Percentiles rank a stretch among this genome's conserved stretches.
Evolutionary conservation across 805 yeast species (phyloP).

Genomic region (Kregervanrija pseudodelftensis): DNA sequence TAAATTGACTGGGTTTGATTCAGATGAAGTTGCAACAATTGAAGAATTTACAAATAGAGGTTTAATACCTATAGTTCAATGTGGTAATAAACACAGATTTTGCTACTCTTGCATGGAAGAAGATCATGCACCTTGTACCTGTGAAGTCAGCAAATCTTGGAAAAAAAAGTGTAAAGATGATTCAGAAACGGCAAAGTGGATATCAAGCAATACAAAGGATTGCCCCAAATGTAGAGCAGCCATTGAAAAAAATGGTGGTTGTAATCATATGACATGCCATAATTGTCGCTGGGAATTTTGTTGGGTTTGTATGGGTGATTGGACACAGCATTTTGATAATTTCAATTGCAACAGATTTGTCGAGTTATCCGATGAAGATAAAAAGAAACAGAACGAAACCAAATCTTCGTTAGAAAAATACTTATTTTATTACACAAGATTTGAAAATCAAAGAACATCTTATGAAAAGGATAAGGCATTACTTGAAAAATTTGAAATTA

Average conservation of each 20-base stretch:
- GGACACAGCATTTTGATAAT: slow-evolving; percentile 63
- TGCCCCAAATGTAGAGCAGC: slow-evolving; percentile 78
- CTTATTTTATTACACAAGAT: slow-evolving; percentile 67
- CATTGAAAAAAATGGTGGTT: slow-evolving; percentile 93
- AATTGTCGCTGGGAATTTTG: slow-evolving; percentile 78
- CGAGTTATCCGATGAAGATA: slow-evolving; percentile 34
- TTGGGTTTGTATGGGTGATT: slow-evolving; percentile 81
- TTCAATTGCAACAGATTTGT: slow-evolving; percentile 52
- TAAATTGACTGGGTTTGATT: slow-evolving; percentile 26
- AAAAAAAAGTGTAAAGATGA: slow-evolving; percentile 74
- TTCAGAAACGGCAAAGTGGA: slow-evolving; percentile 84
- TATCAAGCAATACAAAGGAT: slow-evolving; percentile 70
- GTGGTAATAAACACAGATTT: slow-evolving; percentile 61
- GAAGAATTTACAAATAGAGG: slow-evolving; percentile 20
- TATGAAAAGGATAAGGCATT: slow-evolving; percentile 63
- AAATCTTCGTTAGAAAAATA: slow-evolving; percentile 54
- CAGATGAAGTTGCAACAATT: slow-evolving; percentile 19
- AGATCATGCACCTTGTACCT: slow-evolving; percentile 82
- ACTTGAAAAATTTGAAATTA: slow-evolving; percentile 52
- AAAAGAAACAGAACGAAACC: slow-evolving; percentile 28
- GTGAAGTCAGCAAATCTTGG: slow-evolving; percentile 66
- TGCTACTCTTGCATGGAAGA: slow-evolving; percentile 72
- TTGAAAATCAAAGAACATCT: slow-evolving; percentile 69
- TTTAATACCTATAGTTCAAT: slow-evolving; percentile 60
- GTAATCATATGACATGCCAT: slow-evolving; percentile 91